These are phyloP conservation scores for Podila epicladia DNA, from an alignment of 192 early-diverging fungal genomes.

Conservation along the genomic window DNA sequence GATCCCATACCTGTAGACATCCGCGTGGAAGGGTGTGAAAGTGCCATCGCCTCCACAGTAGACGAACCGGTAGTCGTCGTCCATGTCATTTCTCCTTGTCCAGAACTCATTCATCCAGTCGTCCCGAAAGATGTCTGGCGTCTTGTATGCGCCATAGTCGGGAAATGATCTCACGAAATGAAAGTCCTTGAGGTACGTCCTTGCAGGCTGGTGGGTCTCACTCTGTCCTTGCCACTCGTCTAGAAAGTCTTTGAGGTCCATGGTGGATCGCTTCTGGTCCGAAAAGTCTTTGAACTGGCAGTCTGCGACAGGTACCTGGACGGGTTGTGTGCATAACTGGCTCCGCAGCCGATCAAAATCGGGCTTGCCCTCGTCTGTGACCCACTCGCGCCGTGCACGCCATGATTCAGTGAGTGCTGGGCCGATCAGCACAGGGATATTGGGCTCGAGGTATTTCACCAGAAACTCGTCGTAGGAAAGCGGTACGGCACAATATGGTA, in stretches of 20 bases:
- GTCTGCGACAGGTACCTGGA: slow-evolving; percentile 67
- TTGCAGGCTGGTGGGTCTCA: not conserved
- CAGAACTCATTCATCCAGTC: slow-evolving; percentile 81
- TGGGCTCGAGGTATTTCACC: slow-evolving; percentile 52
- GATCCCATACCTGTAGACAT: slow-evolving; percentile 68
- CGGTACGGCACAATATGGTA: slow-evolving; percentile 46
- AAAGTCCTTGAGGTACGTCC: slow-evolving; percentile 77
- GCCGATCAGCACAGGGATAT: slow-evolving; percentile 62
- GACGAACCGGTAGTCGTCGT: slow-evolving; percentile 78
- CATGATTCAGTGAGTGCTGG: slow-evolving; percentile 57
- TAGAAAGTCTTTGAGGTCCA: slow-evolving; percentile 66
- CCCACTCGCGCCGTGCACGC: slow-evolving; percentile 69
- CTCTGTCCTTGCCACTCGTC: slow-evolving; percentile 57
- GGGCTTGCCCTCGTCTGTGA: slow-evolving; percentile 40
- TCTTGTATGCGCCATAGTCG: slow-evolving; percentile 46
- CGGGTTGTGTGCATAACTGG: slow-evolving; percentile 30
- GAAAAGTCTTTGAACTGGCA: slow-evolving; percentile 67
- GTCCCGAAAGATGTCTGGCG: slow-evolving; percentile 62
- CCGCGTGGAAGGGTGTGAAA: slow-evolving; percentile 80
- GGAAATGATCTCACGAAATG: slow-evolving; percentile 66
- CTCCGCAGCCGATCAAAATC: slow-evolving; percentile 54
- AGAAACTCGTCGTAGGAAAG: slow-evolving; percentile 56
- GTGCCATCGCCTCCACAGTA: slow-evolving; percentile 77
- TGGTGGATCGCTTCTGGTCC: slow-evolving; percentile 67
- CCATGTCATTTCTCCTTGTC: slow-evolving; percentile 36